Percentiles rank a stretch among this genome's conserved stretches.
phyloP scores from a whole-genome alignment of 2,329 filamentous ascomycete species.

The Penicillium sp. region DNA sequence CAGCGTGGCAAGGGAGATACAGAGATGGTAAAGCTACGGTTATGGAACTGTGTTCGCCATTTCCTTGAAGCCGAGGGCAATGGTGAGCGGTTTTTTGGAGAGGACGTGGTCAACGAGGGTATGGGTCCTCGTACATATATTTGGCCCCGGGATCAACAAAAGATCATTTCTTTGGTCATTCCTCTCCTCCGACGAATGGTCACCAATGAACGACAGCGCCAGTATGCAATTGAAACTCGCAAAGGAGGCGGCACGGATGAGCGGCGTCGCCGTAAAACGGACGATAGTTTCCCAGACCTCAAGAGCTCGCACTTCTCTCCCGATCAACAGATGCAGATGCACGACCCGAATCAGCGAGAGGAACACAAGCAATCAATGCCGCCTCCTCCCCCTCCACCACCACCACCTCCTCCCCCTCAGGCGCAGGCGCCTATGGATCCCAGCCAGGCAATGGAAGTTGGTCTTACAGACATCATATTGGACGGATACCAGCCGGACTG shows the following conservation, averaged over 20 bases:
- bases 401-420: conserved; percentile 21
- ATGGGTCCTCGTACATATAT: conserved; percentile 43
- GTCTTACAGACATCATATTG: conserved; percentile 36
- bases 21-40: conserved; percentile 55
- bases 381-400: conserved; percentile 12
- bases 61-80: conserved; percentile 53
- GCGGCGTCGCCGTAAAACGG: conserved; percentile 36
- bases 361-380: conserved; percentile 22
- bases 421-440: conserved; percentile 26
- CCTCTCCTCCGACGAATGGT: conserved; percentile 58
- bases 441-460: conserved; percentile 27
- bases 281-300: conserved; percentile 32
- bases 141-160: conserved; percentile 56
- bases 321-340: conserved; percentile 35
- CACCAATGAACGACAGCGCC: conserved; percentile 58
- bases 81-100: conserved; percentile 53
- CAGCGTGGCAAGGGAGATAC: conserved; percentile 55
- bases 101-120: conserved; percentile 44
- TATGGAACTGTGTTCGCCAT: conserved; percentile 57
- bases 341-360: conserved; percentile 27
- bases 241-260: conserved; percentile 46
- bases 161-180: conserved; percentile 57
- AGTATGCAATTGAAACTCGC: conserved; percentile 57
- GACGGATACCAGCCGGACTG: conserved; percentile 40
- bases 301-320: conserved; percentile 24